These are phyloP conservation scores for Pleoardoris graminearum DNA, from an alignment of 2,329 filamentous ascomycete species.

Conservation along the genomic window DNA sequence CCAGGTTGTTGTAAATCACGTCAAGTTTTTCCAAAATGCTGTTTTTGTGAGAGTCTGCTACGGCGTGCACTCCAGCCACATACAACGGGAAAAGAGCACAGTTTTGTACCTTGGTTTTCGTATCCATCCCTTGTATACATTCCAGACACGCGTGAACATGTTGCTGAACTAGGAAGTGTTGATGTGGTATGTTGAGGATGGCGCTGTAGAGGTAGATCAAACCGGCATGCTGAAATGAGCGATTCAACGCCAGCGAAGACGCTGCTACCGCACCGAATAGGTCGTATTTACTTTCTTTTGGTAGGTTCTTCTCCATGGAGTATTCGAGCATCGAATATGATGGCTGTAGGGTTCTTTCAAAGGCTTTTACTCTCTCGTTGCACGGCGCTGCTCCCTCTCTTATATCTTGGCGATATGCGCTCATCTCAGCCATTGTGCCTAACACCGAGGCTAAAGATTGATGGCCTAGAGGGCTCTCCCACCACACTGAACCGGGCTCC, in stretches of 20 bases:
- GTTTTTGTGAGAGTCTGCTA: constrained; percentile 6
- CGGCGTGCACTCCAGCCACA: constrained; percentile 17
- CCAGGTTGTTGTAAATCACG: constrained; percentile 15
- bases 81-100: constrained; percentile 21
- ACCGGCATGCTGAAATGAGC: constrained; percentile 19
- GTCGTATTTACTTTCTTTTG: neutral
- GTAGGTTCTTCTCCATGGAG: neutral
- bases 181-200: constrained; percentile 12
- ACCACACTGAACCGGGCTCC: constrained; percentile 17
- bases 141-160: constrained; percentile 20
- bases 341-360: constrained; percentile 1
- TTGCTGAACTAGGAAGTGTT: constrained; percentile 17
- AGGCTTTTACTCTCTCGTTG: neutral
- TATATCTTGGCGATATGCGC: neutral
- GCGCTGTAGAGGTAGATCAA: constrained; percentile 23
- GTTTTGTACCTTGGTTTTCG: constrained; percentile 15
- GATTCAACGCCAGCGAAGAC: constrained; percentile 1
- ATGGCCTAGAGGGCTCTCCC: constrained; percentile 8
- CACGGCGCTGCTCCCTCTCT: neutral
- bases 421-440: constrained; percentile 8
- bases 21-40: constrained; percentile 11
- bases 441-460: constrained; percentile 6
- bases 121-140: constrained; percentile 16
- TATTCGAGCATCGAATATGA: neutral
- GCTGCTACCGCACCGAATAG: neutral